Evolutionary conservation across 2,329 filamentous ascomycete genomes (phyloP), one percentile per base, ranked within the genome.

Genomic region (Zasmidium citrigriseum): DNA sequence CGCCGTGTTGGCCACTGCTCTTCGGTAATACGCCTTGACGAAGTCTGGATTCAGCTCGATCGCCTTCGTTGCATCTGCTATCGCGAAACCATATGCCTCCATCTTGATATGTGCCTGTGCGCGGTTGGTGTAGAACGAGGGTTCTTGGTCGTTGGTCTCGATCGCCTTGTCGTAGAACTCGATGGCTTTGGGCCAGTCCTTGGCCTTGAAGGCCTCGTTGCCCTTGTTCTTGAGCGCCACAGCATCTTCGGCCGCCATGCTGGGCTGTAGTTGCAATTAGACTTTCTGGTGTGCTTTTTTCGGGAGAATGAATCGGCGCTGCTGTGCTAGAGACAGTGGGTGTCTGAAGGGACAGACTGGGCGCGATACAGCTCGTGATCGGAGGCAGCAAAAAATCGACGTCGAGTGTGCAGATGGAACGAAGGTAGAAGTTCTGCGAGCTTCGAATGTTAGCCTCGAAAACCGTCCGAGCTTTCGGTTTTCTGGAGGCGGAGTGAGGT

Each of bases 31-130:
- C 54, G 93, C 95, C 87, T 98, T 98, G 74, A 93, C 84, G 73
- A 96, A 91, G 70, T 86, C 85, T 16, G 91, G 86, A 71, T 98
- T 91, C 59, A 98, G 80, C 73, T 96, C 91, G 71, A 98, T 87
- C 16, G 95, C 95, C 76, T 90, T 96, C 54, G 89, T 90, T 27
- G 93, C 91, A 77, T 99, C 95, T 53, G 87, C 83, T 68, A 98
- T 89, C 22, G 95, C 93, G 78, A 93, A 96, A 41, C 95, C 95
- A 73, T 93, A 98, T 20, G 93, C 87, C 76, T 99, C 95, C 41
- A 93, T 88, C 79, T 97, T 98, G 76, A 99, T 93, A 74, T 99
- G 63, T 76, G 96, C 93, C 85, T 97, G 93, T 20, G 95, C 95
- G 74, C 95, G 85, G 78, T 99, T 99, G 69, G 91, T 92, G 78